Evolutionary conservation across 371 early-diverging fungal species (phyloP), one percentile per base, ranked within the genome.

Genomic region (Rhizopus microsporus): DNA sequence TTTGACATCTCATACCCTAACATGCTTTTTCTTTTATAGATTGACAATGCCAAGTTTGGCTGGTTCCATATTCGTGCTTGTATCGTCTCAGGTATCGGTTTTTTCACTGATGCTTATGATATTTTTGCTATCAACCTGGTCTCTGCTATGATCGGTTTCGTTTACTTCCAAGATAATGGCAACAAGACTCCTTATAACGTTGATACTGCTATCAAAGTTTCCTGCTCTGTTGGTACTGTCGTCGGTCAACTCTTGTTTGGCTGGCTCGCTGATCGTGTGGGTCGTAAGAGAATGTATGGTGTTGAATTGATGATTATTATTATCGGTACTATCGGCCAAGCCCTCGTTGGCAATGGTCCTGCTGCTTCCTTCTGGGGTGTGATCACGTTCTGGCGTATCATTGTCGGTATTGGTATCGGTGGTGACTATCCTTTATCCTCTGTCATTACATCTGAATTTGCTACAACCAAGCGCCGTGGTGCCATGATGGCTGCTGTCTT

Each of bases 81-180:
- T 76, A 68, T 93, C 48, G 92, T 93, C 23, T 86, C 93, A 12
- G 95, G 95, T 59, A 78, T 88, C 45, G 93, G 95, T 51, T 93
- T 92, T 81, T 92, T 90, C 67, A 93, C 93, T 8, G 93, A 93
- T 67, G 86, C 92, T 17, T 92, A 93, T 68, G 93, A 95, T 82
- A 83, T 92, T 44, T 95, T 93, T 58, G 88, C 89, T 48, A 93
- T 93, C 70, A 87, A 87, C 57, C 68, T 93, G 57, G 90, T 88
- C 37, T 82, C 92, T 3, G 71, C 88, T 17, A 90, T 91, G 87
- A 69, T 94, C 58, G 88, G 87, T 56, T 84, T 76, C 59, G 82
- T 88, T 43, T 91, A 88, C 69, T 89, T 69, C 44, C 73, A 74
- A 44, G 62, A 48, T 2, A 40, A 56, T 10, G 38, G 35, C 16